Base-by-base conservation (phyloP, 257 asterid species). In the Plantago elongata region DNA sequence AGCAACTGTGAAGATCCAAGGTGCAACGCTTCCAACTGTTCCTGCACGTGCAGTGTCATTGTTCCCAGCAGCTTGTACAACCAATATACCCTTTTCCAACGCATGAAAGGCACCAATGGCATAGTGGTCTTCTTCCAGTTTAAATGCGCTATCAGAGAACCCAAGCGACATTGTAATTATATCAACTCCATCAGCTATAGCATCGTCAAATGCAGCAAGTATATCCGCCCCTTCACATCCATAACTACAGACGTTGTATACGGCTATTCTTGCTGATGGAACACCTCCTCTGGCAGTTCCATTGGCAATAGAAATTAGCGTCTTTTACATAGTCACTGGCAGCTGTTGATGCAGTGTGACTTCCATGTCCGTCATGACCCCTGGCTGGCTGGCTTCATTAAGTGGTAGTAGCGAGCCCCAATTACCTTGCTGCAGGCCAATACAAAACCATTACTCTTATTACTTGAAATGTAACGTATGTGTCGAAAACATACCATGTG, bases 141-240 rank as follows among this genome's bases (percentile, higher is more conserved):
- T 2, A 22, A 34, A 7, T 4, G n/a, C 3, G 5, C 72, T 29
- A 17, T 0, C 12, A 66, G 9, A 2, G 11, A 12, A 0, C 42
- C 78, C 83, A 7, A 77, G 3, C 18, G 83, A 81, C 1, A 77
- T 11, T 0, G 77, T 14, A 5, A 81, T 72, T 56, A 77, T 75
- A 38, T 77, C 83, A 0, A 77, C 83, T n/a, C 86, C 83, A 62
- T 75, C 81, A 11, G 86, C 79, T 30, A 77, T 77, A 7, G 83
- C 83, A 74, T 80, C 83, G 43, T 77, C 81, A 49, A 80, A 77
- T 22, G 77, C 81, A 16, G 83, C 79, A 5, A 81, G 11, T 17
- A 81, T 47, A 5, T 9, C 63, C 0, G 4, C 13, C 0, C 42
- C 45, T 4, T 3, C 0, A 54, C 81, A 22, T 22, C 27, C 27